These are phyloP conservation scores for Aspergillus leporis DNA, from an alignment of 495 filamentous ascomycete species.

Conservation along the genomic window DNA sequence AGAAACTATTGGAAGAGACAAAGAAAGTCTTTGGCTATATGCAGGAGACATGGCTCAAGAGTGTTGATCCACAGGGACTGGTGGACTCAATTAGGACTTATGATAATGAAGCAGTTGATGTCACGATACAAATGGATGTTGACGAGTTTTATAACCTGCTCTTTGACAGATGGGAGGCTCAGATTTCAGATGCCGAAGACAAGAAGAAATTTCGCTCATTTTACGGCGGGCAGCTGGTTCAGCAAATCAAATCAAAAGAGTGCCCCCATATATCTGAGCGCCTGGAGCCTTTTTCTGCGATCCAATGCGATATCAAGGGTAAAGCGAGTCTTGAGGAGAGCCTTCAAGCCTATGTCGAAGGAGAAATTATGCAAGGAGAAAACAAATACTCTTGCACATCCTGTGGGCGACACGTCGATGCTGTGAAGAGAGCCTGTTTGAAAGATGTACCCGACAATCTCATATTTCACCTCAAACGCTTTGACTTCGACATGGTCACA, in stretches of 20 bases:
- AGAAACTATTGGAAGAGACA: conserved; percentile 72
- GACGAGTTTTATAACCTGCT: conserved; percentile 96
- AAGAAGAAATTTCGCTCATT: conserved; percentile 80
- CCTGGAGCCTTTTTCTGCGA: conserved; percentile 88
- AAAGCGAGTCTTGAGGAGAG: conserved; percentile 84
- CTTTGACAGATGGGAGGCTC: conserved; percentile 87
- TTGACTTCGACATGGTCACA: conserved; percentile 88
- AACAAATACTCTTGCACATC: conserved; percentile 98
- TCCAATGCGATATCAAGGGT: conserved; percentile 96
- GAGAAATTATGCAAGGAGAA: conserved; percentile 97
- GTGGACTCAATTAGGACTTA: conserved; percentile 78
- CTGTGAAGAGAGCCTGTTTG: conserved; percentile 86
- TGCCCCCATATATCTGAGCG: conserved; percentile 91
- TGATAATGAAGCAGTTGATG: conserved; percentile 82
- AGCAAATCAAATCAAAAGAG: conserved; percentile 93
- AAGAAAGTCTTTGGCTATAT: conserved; percentile 81
- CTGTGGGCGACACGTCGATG: conserved; percentile 88
- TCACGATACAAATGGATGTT: conserved; percentile 92
- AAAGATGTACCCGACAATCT: conserved; percentile 93
- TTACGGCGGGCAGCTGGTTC: conserved; percentile 88
- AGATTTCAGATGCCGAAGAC: conserved; percentile 64
- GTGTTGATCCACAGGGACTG: conserved; percentile 69
- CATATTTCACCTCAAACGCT: conserved; percentile 95
- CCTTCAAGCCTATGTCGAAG: conserved; percentile 89
- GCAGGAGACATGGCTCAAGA: conserved; percentile 76